These are phyloP conservation scores for Xylaria intraflava DNA, from an alignment of 495 filamentous ascomycete genomes.

Conservation along the genomic window DNA sequence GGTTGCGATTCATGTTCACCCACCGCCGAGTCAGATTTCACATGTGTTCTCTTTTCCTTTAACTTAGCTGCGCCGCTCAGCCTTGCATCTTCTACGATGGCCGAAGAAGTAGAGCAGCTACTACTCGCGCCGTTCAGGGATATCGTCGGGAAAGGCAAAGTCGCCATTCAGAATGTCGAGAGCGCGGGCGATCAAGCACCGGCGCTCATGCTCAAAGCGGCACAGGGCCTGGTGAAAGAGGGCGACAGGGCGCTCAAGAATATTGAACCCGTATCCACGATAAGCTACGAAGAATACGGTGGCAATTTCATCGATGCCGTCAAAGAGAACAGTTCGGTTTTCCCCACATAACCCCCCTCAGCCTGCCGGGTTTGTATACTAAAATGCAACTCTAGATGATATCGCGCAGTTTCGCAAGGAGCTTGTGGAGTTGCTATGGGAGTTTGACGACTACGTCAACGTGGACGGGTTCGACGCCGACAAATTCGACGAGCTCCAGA, in stretches of 20 bases:
- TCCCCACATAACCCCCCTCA: not conserved
- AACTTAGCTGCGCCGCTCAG: not conserved
- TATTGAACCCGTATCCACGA: slow-evolving; percentile 37
- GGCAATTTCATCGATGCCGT: slow-evolving; percentile 34
- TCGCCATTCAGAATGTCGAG: slow-evolving; percentile 32
- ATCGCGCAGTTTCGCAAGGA: slow-evolving; percentile 34
- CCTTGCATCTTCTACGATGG: slow-evolving; percentile 15
- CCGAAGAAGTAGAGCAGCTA: slow-evolving; percentile 33
- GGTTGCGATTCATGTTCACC: not conserved
- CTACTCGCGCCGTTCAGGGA: slow-evolving; percentile 35
- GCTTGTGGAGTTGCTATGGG: slow-evolving; percentile 35
- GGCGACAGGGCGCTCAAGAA: slow-evolving; percentile 37
- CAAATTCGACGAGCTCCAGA: slow-evolving; percentile 33
- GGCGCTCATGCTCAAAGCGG: slow-evolving; percentile 35
- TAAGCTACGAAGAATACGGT: slow-evolving; percentile 34
- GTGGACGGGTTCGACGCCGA: slow-evolving; percentile 32
- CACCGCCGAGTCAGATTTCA: not conserved
- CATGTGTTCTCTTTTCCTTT: not conserved
- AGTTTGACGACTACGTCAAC: slow-evolving; percentile 38
- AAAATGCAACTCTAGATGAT: slow-evolving; percentile 25
- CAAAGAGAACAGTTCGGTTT: slow-evolving; percentile 34
- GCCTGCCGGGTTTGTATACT: not conserved
- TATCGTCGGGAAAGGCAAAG: slow-evolving; percentile 34
- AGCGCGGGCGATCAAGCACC: slow-evolving; percentile 23
- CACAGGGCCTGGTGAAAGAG: slow-evolving; percentile 32